Percentiles rank a stretch among this genome's conserved stretches.
Conservation (phyloP, 805 yeast genomes). For the Jamesozyma piceae region DNA sequence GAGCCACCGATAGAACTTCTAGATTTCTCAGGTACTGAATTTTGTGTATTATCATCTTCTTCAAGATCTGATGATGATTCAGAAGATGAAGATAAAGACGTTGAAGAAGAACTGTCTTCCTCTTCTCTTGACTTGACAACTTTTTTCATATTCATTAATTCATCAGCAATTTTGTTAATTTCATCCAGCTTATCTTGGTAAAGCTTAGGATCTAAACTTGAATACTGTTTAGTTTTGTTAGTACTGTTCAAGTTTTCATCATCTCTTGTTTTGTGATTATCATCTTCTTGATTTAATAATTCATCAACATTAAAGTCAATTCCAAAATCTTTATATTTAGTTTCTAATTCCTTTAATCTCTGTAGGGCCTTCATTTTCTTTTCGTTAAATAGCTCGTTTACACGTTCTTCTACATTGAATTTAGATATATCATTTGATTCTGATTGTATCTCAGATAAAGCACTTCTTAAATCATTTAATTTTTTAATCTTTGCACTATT, state of each 20-base stretch:
- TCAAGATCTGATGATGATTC: constrained; percentile 4
- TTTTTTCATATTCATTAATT: constrained; percentile 11
- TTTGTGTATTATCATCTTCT: constrained; percentile 5
- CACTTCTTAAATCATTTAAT: constrained; percentile 45
- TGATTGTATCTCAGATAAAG: constrained; percentile 52
- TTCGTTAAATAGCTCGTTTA: constrained; percentile 47
- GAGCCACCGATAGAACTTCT: constrained; percentile 17
- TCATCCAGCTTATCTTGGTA: constrained; percentile 18
- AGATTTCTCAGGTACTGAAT: constrained; percentile 6
- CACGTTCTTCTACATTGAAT: constrained; percentile 42
- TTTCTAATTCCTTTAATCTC: constrained; percentile 61
- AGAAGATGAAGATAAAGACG: constrained; percentile 3
- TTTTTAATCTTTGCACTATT: constrained; percentile 46
- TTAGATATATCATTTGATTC: constrained; percentile 73
- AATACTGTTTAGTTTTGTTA: constrained; percentile 1
- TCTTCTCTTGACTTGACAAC: constrained; percentile 4
- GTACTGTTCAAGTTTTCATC: neutral
- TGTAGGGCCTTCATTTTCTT: constrained; percentile 62
- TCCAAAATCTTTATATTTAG: constrained; percentile 54
- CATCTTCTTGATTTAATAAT: neutral
- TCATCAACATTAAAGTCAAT: constrained; percentile 37
- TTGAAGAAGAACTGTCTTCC: constrained; percentile 1
- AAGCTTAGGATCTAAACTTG: constrained; percentile 23
- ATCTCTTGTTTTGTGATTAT: neutral
- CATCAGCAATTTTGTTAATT: constrained; percentile 18